phyloP scores from a whole-genome alignment of 768 basidiomycete genomes.

The Polyporus arcularius region DNA sequence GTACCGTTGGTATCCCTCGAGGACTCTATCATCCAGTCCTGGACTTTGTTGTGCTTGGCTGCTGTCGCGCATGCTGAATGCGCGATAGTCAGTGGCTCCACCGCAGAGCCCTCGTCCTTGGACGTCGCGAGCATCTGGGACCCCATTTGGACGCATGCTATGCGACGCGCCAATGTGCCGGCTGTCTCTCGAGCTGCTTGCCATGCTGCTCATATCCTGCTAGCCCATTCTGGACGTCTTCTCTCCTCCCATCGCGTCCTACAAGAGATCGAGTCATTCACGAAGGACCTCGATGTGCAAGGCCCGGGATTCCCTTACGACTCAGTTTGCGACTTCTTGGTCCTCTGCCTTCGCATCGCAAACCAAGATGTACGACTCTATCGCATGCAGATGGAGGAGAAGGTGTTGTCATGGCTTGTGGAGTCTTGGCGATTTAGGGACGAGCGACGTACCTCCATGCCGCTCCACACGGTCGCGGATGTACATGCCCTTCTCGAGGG shows the following conservation, averaged over 20 bases:
- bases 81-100: background rate
- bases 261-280: slow-evolving; percentile 74
- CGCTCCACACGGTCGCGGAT: slow-evolving; percentile 59
- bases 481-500: slow-evolving; percentile 62
- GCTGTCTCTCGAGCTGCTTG: slow-evolving; percentile 78
- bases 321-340: slow-evolving; percentile 84
- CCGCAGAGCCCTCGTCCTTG: slow-evolving; percentile 10
- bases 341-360: slow-evolving; percentile 66
- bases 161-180: slow-evolving; percentile 70
- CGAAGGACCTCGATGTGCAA: slow-evolving; percentile 86
- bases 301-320: slow-evolving; percentile 88
- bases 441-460: slow-evolving; percentile 41
- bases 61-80: slow-evolving; percentile 60
- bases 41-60: slow-evolving; percentile 82
- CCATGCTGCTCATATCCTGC: slow-evolving; percentile 61
- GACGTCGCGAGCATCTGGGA: slow-evolving; percentile 60
- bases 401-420: slow-evolving; percentile 78
- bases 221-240: slow-evolving; percentile 42
- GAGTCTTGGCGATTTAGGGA: slow-evolving; percentile 62
- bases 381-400: slow-evolving; percentile 84
- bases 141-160: slow-evolving; percentile 78
- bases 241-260: slow-evolving; percentile 61
- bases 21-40: slow-evolving; percentile 70
- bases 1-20: slow-evolving; percentile 63
- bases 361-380: slow-evolving; percentile 82